Evolutionary conservation across 805 yeast genomes (phyloP), one percentile per base, ranked within the genome.

Genomic region (Candida odintsovae): DNA sequence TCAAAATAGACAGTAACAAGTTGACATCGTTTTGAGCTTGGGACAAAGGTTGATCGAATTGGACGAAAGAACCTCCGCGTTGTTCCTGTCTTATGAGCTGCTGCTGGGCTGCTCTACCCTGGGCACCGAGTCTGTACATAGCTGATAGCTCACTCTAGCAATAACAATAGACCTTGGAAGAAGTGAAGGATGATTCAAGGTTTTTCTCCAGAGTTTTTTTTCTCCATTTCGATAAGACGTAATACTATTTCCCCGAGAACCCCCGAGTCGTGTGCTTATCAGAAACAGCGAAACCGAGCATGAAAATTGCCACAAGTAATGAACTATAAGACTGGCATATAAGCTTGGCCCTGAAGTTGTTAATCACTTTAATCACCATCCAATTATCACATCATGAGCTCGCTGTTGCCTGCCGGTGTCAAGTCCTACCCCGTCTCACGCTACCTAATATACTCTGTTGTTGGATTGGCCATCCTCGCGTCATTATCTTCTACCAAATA

Each of bases 391-490:
- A 33, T 16, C 4, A 58, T 59, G 64, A 50, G 56, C 41, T 61
- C 69, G 4, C 47, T 63, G 10, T 60, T 72, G 3, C 68, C 69
- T n/a, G 45, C 68, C 0, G 74, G 74, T 2, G 63, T 71, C 50
- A 51, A 50, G 16, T 49, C 59, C 42, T 61, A 69, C 9, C 73
- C 72, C 3, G 64, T 68, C 9, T 60, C 73, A 10, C 60, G 59
- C 46, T 26, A 47, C 6, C 36, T 62, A 23, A 54, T 62, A 4
- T 48, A 51, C 26, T 19, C 52, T 23, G 47, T 65, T 1, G 42
- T 62, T 9, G 52, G 50, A 1, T 39, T 59, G 3, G 70, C 75
- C 2, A 44, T 71, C 15, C 23, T 67, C 5, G 57, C 69, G 8
- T 58, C 73, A 4, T 57, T 71, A 13, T 50, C 69, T 6, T 65